Evolutionary conservation across 768 basidiomycete genomes (phyloP), one percentile per base, ranked within the genome.

Genomic region (Auricularia sp.): DNA sequence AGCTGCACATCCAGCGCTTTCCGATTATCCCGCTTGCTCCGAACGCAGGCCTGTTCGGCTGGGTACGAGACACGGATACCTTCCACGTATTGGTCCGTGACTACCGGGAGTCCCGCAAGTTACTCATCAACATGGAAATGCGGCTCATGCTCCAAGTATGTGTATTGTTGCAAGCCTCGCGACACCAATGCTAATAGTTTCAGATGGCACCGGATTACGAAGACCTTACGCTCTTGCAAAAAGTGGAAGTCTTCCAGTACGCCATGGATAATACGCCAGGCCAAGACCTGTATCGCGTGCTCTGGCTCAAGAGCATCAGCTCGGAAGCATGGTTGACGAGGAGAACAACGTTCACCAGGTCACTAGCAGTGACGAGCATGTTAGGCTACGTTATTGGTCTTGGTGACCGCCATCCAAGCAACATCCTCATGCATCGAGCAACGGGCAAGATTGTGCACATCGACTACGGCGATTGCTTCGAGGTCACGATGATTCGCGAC

Each of bases 191-290:
- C 69, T 45, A 62, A 42, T 54, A 34, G 14, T 34, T 45, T n/a
- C 69, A 98, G 94, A 98, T 98, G 96, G 97, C 97, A 8, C 96
- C 97, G 10, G 96, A 98, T 72, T 99, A 98, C 75, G 96, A 98
- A 75, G 92, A 88, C 70, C 79, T 98, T 36, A 93, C 89, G 36
- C 79, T 98, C 3, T 82, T 99, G 62, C 96, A 99, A 74, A 99
- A 99, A 79, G 92, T 99, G 47, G 97, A 99, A 73, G 97, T 99
- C 3, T 99, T 99, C 77, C 94, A 98, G 75, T 98, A 98, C 70
- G 95, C 97, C 5, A 81, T 98, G 54, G 95, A 98, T 75, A 98
- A 98, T 71, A 98, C 97, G 1, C 98, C 94, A 0, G 97, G 97
- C 1, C 97, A 98, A 76, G 97, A 99, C 73, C 80, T 99, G 13